These are phyloP conservation scores for Pichia membranifaciens DNA, from an alignment of 805 yeast genomes.

Conservation along the genomic window DNA sequence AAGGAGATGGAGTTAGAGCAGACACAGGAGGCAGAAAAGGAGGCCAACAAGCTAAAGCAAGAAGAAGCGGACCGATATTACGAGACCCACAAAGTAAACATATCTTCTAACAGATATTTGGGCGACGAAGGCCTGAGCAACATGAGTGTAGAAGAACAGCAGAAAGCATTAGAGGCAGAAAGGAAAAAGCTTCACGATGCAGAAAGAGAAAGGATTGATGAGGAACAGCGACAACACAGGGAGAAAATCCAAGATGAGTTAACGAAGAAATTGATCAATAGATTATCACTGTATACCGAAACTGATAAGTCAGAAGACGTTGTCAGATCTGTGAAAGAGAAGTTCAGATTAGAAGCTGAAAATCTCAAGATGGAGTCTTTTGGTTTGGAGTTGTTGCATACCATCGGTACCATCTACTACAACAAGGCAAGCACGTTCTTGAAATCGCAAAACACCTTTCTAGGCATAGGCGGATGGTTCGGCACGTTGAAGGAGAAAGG, in stretches of 20 bases:
- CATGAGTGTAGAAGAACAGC: slow-evolving; percentile 25
- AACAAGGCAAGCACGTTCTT: slow-evolving; percentile 69
- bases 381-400: slow-evolving; percentile 80
- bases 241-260: slow-evolving; percentile 49
- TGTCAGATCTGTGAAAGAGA: slow-evolving; percentile 45
- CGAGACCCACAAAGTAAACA: not conserved
- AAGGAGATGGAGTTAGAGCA: slow-evolving; percentile 47
- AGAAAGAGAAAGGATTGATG: slow-evolving; percentile 64
- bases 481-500: slow-evolving; percentile 82
- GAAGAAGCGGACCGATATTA: slow-evolving; percentile 34
- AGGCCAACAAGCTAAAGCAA: slow-evolving; percentile 42
- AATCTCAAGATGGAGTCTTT: slow-evolving; percentile 90
- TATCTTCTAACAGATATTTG: slow-evolving; percentile 9
- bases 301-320: slow-evolving; percentile 61
- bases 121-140: slow-evolving; percentile 24
- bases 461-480: slow-evolving; percentile 82
- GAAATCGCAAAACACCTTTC: slow-evolving; percentile 63
- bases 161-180: slow-evolving; percentile 26
- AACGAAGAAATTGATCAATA: slow-evolving; percentile 40
- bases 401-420: slow-evolving; percentile 76
- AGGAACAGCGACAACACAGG: slow-evolving; percentile 61
- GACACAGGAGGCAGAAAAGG: slow-evolving; percentile 21
- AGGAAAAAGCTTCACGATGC: slow-evolving; percentile 36
- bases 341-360: slow-evolving; percentile 59
- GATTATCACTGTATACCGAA: slow-evolving; percentile 44